Base-by-base conservation (phyloP, 352 stramenopile species). In the Phytophthora meadii region DNA sequence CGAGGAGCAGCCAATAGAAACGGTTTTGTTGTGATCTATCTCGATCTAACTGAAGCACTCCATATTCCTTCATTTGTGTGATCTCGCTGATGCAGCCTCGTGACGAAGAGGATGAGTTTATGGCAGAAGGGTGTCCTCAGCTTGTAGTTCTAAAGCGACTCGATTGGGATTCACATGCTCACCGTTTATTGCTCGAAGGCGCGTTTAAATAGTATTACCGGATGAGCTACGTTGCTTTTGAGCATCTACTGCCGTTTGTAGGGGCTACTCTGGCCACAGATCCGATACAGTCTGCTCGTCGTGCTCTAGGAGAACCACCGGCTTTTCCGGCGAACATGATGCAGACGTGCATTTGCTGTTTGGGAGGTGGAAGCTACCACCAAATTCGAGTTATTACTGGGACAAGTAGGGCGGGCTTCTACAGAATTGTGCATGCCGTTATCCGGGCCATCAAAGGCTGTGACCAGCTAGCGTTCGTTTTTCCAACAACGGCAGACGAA, bases 151-250 rank as follows among this genome's bases (percentile, higher is more conserved):
- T 11, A 2, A 9, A 32, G 8, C 17, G 42, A 11, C 9, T 49
- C 0, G 17, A 49, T 3, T 49, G 19, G 11, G 10, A n/a, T 1
- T 36, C 12, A 11, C 41, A 47, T 5, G 49, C 49, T 14, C 11
- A 56, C 3, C 19, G 49, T 0, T 32, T 58, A 6, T 14, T 58
- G 5, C 5, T 49, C 1, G 45, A 63, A 24, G 54, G 54, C 9
- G 55, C 56, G 25, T 64, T 64, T 12, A 64, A 64, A 25, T 45
- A 55, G 46, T 64, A 56, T 11, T 56, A 56, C 25, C 30, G 11
- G 6, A 64, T 56, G 46, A 55, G 42, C 9, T n/a, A 17, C 4
- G 8, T 0, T 6, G 41, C 37, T 4, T 65, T 57, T 12, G 46
- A 57, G 28, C 9, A 46, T 2, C 19, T 57, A 11, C 17, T 56